Conservation (phyloP, 305 asterid genomes). For the Fraxinus greggii region DNA sequence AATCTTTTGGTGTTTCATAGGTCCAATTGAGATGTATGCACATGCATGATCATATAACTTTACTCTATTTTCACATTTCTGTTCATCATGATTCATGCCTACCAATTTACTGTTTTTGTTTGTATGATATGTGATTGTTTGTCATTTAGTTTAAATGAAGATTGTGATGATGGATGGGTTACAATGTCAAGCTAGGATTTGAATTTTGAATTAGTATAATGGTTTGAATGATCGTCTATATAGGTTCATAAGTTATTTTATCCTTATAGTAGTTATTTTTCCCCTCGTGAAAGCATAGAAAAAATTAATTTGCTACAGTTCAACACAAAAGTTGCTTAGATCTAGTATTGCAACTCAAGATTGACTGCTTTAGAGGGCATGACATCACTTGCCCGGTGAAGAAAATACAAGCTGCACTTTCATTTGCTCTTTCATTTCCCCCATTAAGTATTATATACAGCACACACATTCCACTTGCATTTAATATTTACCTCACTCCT, state of each 20-base stretch:
- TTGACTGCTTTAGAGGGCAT: neutral
- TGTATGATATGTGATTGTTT: neutral
- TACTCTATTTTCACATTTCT: neutral
- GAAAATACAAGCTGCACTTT: neutral
- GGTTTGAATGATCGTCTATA: neutral
- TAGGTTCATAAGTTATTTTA: neutral
- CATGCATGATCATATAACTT: neutral
- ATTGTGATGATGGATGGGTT: neutral
- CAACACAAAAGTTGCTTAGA: neutral
- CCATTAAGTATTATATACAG: neutral
- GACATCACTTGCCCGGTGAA: neutral
- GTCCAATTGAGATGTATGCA: constrained; percentile 1
- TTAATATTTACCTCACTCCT: neutral
- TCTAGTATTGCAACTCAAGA: neutral
- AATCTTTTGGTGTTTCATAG: constrained; percentile 16
- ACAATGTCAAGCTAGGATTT: neutral
- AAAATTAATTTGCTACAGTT: neutral
- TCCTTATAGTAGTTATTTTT: neutral
- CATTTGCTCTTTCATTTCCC: neutral
- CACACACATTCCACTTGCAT: neutral
- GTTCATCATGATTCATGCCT: neutral
- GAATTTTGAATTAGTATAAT: constrained; percentile 1
- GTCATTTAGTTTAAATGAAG: constrained; percentile 1
- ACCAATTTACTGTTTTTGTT: neutral
- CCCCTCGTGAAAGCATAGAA: neutral